Evolutionary conservation across 179 eudicot genomes (phyloP).

Genomic region (Drosera spatulata): DNA sequence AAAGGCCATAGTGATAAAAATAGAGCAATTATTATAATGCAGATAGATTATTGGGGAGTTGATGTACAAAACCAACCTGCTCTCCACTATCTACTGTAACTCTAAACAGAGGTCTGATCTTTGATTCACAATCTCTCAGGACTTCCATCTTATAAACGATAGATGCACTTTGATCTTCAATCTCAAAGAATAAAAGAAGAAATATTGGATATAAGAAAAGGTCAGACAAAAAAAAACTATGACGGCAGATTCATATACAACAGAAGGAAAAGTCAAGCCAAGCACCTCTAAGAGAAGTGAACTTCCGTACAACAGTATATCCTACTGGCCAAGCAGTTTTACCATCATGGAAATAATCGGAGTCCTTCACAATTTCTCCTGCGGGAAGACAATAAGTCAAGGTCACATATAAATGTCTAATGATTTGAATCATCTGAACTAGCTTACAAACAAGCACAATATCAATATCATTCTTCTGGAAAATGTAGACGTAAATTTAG

Average conservation of each 20-base stretch:
- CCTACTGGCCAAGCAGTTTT: conserved; percentile 48
- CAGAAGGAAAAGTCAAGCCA: conserved; percentile 4
- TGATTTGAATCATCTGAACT: too few relatives aligned
- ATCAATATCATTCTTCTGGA: too few relatives aligned
- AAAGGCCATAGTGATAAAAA: background rate
- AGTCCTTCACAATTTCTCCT: conserved; percentile 46
- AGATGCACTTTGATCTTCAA: conserved; percentile 32
- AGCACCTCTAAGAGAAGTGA: conserved; percentile 40
- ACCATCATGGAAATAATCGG: conserved; percentile 33
- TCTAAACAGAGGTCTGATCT: conserved; percentile 37
- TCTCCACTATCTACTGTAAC: conserved; percentile 46
- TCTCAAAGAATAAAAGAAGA: conserved; percentile 1
- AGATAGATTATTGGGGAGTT: background rate
- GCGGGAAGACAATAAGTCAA: conserved; percentile 1
- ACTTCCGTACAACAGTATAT: conserved; percentile 50
- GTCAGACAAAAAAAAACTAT: background rate
- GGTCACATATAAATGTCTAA: background rate
- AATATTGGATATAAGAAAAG: background rate
- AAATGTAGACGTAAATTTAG: too few relatives aligned
- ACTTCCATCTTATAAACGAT: conserved; percentile 52
- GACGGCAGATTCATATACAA: background rate
- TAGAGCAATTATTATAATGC: background rate
- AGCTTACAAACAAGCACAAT: too few relatives aligned
- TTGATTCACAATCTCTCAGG: conserved; percentile 36
- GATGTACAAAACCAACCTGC: conserved; percentile 25